phyloP scores from a whole-genome alignment of 768 basidiomycete genomes.

The Termitomyces sp. region DNA sequence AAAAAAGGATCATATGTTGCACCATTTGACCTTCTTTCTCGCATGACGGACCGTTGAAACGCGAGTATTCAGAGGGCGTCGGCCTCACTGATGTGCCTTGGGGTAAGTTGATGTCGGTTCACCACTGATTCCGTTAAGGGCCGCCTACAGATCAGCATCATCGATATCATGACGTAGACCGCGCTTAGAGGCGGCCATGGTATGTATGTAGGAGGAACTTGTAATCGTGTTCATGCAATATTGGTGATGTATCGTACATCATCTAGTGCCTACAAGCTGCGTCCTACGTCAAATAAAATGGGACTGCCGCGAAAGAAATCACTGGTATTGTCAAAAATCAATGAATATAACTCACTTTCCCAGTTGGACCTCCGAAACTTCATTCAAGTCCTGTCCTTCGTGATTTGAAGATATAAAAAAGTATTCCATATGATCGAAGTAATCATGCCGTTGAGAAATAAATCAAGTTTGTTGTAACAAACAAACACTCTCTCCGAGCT shows the following conservation, averaged over 20 bases:
- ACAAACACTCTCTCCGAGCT: neutral
- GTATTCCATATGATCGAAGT: too few species aligned
- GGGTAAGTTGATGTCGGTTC: neutral
- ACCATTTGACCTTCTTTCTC: conserved; percentile 9
- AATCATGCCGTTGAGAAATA: neutral
- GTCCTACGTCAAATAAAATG: neutral
- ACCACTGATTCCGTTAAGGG: neutral
- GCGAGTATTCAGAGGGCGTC: neutral
- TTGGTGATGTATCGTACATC: neutral
- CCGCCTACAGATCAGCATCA: neutral
- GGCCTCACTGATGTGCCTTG: neutral
- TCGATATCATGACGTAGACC: neutral
- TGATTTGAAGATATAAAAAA: too few species aligned
- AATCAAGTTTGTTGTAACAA: neutral
- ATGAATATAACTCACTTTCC: neutral
- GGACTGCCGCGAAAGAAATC: neutral
- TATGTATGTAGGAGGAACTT: neutral
- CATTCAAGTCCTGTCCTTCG: neutral
- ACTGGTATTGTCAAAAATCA: too few species aligned
- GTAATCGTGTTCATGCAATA: neutral
- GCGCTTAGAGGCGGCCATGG: neutral
- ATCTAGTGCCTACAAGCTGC: neutral
- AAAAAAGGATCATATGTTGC: conserved; percentile 11
- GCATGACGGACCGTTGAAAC: neutral
- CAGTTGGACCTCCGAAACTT: neutral